These are phyloP conservation scores for Stagonosporopsis tanaceti DNA, from an alignment of 2,329 filamentous ascomycete species.

Conservation along the genomic window DNA sequence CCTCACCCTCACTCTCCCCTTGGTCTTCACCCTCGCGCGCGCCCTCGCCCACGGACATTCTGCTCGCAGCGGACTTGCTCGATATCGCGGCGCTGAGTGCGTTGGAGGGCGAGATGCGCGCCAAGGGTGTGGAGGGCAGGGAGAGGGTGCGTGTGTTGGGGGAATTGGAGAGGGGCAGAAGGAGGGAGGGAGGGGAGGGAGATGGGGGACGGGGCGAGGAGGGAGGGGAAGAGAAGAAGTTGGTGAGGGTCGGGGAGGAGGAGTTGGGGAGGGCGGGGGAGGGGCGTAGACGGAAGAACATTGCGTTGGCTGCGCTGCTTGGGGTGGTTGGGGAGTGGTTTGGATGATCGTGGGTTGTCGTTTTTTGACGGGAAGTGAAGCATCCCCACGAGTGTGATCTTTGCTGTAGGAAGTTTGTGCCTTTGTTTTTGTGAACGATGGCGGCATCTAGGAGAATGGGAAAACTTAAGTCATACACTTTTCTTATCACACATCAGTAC, in stretches of 20 bases:
- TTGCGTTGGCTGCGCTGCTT: too few species aligned
- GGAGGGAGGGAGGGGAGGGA: background rate
- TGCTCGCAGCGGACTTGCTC: background rate
- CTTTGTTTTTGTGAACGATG: too few species aligned
- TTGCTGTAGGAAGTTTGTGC: too few species aligned
- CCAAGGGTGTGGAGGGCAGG: background rate
- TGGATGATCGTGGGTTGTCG: too few species aligned
- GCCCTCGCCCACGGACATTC: constrained; percentile 10
- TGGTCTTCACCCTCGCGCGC: constrained; percentile 3
- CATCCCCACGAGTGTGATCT: too few species aligned
- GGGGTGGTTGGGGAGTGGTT: too few species aligned
- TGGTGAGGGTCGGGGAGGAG: too few species aligned
- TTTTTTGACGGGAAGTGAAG: too few species aligned
- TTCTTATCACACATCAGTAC: background rate
- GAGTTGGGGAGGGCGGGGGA: too few species aligned
- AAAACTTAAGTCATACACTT: too few species aligned
- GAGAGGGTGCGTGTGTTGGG: constrained; percentile 6
- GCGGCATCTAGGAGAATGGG: too few species aligned
- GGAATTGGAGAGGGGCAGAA: background rate
- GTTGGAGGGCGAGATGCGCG: background rate
- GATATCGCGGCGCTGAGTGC: background rate
- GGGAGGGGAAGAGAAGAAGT: background rate
- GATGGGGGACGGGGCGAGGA: background rate
- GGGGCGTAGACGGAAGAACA: too few species aligned
- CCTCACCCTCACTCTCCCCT: background rate